Evolutionary conservation across 2,329 filamentous ascomycete genomes (phyloP).

Genomic region (Fusarium sp.): DNA sequence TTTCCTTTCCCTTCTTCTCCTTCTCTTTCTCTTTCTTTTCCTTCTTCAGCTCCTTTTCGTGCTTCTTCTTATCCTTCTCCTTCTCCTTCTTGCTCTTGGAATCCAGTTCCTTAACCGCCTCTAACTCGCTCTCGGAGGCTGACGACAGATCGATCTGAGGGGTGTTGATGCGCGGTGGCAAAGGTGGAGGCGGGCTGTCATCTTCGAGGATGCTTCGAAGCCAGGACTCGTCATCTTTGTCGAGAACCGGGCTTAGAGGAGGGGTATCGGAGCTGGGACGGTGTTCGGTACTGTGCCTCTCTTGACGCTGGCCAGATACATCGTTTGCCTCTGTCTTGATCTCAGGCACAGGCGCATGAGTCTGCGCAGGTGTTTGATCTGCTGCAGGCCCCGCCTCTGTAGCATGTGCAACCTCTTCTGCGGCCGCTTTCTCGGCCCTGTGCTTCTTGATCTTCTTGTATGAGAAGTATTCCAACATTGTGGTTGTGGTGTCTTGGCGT

Average conservation of each 20-base stretch:
- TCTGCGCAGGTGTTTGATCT: constrained; percentile 17
- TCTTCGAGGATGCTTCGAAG: constrained; percentile 63
- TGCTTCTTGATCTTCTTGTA: constrained; percentile 73
- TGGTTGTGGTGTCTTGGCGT: constrained; percentile 3
- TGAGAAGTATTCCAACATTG: constrained; percentile 72
- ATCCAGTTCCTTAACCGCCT: constrained; percentile 44
- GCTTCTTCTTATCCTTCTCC: constrained; percentile 23
- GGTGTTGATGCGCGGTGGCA: constrained; percentile 64
- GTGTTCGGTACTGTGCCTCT: constrained; percentile 29
- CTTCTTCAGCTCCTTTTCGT: constrained; percentile 12
- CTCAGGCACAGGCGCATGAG: constrained; percentile 21
- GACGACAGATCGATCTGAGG: constrained; percentile 56
- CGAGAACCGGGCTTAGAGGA: constrained; percentile 58
- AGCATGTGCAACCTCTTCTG: constrained; percentile 35
- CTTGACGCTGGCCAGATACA: constrained; percentile 16
- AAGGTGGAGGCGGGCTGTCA: constrained; percentile 60
- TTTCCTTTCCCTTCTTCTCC: constrained; percentile 44
- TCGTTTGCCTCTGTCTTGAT: constrained; percentile 25
- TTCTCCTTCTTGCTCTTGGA: constrained; percentile 46
- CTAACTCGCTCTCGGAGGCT: constrained; percentile 34
- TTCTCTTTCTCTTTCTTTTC: constrained; percentile 35
- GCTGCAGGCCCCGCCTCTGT: constrained; percentile 21
- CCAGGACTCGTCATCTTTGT: constrained; percentile 68
- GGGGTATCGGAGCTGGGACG: constrained; percentile 43
- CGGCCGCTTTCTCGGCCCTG: constrained; percentile 59